Conservation (phyloP, 371 early-diverging fungal species). For the Saksenaea vasiformis region DNA sequence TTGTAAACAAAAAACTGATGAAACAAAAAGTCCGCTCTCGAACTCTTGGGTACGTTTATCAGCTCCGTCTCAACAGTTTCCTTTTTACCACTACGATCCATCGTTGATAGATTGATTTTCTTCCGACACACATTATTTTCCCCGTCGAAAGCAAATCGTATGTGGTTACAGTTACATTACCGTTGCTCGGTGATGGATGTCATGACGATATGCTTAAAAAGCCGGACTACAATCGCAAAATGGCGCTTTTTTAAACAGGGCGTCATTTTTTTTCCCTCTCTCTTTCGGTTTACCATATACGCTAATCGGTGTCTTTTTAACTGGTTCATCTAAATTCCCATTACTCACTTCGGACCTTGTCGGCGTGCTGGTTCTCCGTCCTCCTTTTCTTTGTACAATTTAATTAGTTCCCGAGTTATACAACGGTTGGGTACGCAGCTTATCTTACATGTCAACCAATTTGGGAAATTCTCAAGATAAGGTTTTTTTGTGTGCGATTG, state of each 20-base stretch:
- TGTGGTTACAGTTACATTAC: no score
- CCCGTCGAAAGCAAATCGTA: no score
- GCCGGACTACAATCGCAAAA: no score
- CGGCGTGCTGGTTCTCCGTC: neutral
- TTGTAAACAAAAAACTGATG: conserved; percentile 1
- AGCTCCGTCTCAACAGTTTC: neutral
- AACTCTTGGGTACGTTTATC: neutral
- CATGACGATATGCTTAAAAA: no score
- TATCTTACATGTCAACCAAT: neutral
- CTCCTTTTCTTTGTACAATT: neutral
- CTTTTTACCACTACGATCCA: neutral
- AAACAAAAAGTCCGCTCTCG: neutral
- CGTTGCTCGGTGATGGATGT: no score
- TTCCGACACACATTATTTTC: neutral
- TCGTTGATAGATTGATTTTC: neutral
- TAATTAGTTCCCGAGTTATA: no score
- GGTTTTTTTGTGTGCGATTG: neutral
- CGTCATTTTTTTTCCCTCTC: neutral
- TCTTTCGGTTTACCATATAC: neutral
- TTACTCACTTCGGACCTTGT: neutral
- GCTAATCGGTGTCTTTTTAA: neutral
- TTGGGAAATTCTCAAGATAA: neutral
- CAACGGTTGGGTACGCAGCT: neutral
- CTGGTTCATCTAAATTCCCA: neutral
- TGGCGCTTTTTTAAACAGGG: neutral